Evolutionary conservation across 169 alveolate species (phyloP), one percentile per base, ranked within the genome.

Genomic region (Plasmodium chabaudi): DNA sequence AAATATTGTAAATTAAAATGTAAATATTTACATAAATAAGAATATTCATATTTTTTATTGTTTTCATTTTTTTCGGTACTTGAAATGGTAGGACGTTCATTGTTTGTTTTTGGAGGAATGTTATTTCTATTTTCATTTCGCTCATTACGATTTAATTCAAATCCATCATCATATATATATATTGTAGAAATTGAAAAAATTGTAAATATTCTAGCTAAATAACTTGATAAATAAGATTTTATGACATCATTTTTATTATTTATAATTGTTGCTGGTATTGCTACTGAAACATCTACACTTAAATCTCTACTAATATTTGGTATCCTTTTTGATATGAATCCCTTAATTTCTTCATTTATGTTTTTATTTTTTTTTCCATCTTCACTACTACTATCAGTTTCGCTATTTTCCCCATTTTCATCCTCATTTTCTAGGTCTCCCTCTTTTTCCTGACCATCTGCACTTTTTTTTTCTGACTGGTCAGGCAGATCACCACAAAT

Each of bases 1-100:
- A 99, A 93, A 93, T 97, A 99, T 88, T 98, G 96, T 79, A 99
- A 87, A 60, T 79, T 79, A 60, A 67, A 79, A 59, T 79, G 82
- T 49, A 79, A 17, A 60, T 79, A 79, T 49, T 79, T 69, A 39
- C 89, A 79, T 34, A 79, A 34, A 49, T 79, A 79, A 3, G 89
- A 79, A 19, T 79, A 79, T 49, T 64, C 55, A 34, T 10, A 9
- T 9, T n/a, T 9, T 79, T 19, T 34, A 57, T 27, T 15, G 17
- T 56, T 56, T 51, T 15, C 67, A 12, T 25, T 39, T 39, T 15
- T 13, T 15, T 13, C 13, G 2, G 3, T 12, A 23, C 5, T 15
- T 9, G 19, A 13, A 23, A 25, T 2, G 3, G n/a, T 2, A 9
- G n/a, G 5, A 19, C 13, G n/a, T 0, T 10, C 65, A 13, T 15